Base-by-base conservation (phyloP, 2,329 filamentous ascomycete species). In the Nannizzia gypsea region DNA sequence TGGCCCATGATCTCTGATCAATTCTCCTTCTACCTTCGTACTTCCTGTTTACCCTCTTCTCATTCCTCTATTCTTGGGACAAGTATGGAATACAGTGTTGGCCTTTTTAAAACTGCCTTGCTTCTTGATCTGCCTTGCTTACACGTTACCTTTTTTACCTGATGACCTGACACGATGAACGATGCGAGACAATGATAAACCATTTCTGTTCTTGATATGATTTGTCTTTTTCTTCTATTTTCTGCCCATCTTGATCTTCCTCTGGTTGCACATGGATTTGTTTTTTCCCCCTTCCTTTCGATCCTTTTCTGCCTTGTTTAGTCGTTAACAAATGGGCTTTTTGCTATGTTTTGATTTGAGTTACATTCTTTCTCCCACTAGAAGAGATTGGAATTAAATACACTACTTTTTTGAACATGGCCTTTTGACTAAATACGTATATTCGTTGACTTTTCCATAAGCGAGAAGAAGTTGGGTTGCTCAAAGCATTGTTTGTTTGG, bases 131-230 rank as follows among this genome's bases (percentile, higher is more conserved):
- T 34, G 31, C 31, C 17, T 5, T 38, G 31, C 15, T 24, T 42
- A n/a, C n/a, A n/a, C n/a, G 28, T 11, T 38, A 17, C 52, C n/a
- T 36, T 56, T 38, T 15, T 38, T 56, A 9, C 54, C 6, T 56
- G 31, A 56, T 38, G 54, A 56, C 28, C 31, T 52, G 54, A 56
- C 26, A 56, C 36, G 54, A 56, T 40, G 36, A 56, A 56, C 26
- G 54, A 56, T 56, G 54, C 54, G 54, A 56, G 54, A 22, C 54
- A 56, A 56, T 20, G 28, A 36, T 36, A 56, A 36, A 56, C 6
- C 54, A 40, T 56, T 52, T 52, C 38, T 28, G 48, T 31, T 52
- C 13, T 31, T 52, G 48, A 52, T 52, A 52, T 52, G 22, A 56
- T 56, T 56, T 38, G 28, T 56, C 40, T 38, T 55, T 28, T 34